Percentiles rank a stretch among this genome's conserved stretches.
Evolutionary conservation across 176 grass and related monocot species (phyloP).

Genomic region (Puya raimondii): DNA sequence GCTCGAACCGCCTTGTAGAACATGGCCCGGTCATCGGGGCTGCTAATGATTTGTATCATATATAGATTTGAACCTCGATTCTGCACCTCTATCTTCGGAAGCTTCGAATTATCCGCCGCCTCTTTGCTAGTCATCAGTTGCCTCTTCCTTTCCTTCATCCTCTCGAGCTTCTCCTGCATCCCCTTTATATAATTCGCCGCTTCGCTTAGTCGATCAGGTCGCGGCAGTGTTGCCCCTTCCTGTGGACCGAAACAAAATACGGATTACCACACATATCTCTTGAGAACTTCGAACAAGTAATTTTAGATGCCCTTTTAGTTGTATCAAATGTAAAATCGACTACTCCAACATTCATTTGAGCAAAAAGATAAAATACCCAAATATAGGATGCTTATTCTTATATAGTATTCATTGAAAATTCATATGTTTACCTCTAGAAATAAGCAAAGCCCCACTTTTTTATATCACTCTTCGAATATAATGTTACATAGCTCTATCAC

Average conservation of each 20-base stretch:
- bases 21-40: conserved; percentile 16
- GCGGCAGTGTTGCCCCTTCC: conserved; percentile 11
- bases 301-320: background rate
- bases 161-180: conserved; percentile 39
- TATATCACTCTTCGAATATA: too few relatives aligned
- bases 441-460: too few relatives aligned
- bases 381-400: background rate
- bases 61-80: conserved; percentile 45
- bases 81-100: conserved; percentile 52
- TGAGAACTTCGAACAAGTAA: too few relatives aligned
- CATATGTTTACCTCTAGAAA: too few relatives aligned
- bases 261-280: background rate
- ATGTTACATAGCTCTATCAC: too few relatives aligned
- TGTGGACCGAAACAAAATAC: background rate
- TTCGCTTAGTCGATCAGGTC: conserved; percentile 47
- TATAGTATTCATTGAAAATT: background rate
- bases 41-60: conserved; percentile 33
- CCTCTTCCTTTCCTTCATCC: conserved; percentile 52
- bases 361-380: background rate
- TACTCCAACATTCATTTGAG: background rate
- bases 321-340: background rate
- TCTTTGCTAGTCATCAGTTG: conserved; percentile 16
- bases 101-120: too few relatives aligned
- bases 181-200: conserved; percentile 52
- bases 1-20: conserved; percentile 48